phyloP scores from a whole-genome alignment of 1,139 yeast genomes.

The Geotrichum europaeum region DNA sequence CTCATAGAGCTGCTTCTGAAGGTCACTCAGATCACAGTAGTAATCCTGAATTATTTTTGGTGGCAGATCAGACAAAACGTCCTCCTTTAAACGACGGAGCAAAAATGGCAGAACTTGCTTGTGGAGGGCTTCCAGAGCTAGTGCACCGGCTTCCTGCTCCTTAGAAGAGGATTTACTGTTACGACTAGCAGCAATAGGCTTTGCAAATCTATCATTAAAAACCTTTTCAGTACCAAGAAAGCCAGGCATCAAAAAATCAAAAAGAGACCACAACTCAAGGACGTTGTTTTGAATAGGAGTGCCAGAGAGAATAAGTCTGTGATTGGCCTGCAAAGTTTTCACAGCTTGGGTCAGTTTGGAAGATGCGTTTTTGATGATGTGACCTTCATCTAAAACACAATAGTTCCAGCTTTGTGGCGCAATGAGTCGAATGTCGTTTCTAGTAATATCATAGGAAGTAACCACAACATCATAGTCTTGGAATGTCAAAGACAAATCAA shows the following conservation, averaged over 20 bases:
- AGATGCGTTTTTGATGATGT: slow-evolving; percentile 84
- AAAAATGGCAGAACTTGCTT: slow-evolving; percentile 95
- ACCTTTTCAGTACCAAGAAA: slow-evolving; percentile 92
- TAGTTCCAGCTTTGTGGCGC: slow-evolving; percentile 70
- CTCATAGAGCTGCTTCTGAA: slow-evolving; percentile 80
- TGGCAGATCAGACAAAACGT: slow-evolving; percentile 90
- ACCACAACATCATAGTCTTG: slow-evolving; percentile 73
- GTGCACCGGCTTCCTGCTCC: slow-evolving; percentile 95
- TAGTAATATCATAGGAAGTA: slow-evolving; percentile 91
- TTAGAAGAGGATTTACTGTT: slow-evolving; percentile 85
- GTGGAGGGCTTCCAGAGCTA: slow-evolving; percentile 92
- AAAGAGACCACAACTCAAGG: slow-evolving; percentile 91
- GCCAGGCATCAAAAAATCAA: slow-evolving; percentile 98
- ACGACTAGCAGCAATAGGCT: slow-evolving; percentile 93
- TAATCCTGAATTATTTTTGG: slow-evolving; percentile 98
- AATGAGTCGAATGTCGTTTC: slow-evolving; percentile 76
- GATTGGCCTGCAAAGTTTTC: slow-evolving; percentile 75
- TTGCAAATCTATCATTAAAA: slow-evolving; percentile 92
- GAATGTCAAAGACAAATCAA: slow-evolving; percentile 49
- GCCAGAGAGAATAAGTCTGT: slow-evolving; percentile 85
- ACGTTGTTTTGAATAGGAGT: slow-evolving; percentile 98
- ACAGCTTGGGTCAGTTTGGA: slow-evolving; percentile 88
- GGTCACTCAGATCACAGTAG: slow-evolving; percentile 88
- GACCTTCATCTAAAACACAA: slow-evolving; percentile 97
- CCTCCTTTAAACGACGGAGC: slow-evolving; percentile 93